Percentiles rank a stretch among this genome's conserved stretches.
Evolutionary conservation across 1,284 basidiomycete genomes (phyloP).

Genomic region (Cryptococcus jaspeensis): DNA sequence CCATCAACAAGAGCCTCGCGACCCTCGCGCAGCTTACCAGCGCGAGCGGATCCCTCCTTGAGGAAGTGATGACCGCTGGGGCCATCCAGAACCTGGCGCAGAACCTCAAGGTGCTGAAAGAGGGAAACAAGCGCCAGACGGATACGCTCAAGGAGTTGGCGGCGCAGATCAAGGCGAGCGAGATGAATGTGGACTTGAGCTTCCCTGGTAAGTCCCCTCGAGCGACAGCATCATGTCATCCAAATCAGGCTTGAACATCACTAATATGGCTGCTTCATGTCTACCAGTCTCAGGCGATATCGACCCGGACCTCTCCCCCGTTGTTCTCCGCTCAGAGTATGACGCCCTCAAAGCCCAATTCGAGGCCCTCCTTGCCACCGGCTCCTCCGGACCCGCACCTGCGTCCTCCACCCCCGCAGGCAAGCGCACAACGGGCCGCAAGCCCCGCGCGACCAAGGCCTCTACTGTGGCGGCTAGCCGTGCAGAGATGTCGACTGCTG

Average conservation of each 20-base stretch:
- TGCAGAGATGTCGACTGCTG: neutral
- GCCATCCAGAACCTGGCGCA: constrained; percentile 32
- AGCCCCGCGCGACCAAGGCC: neutral
- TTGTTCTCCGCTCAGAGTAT: constrained; percentile 36
- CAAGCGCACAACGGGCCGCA: neutral
- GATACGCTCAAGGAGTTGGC: constrained; percentile 34
- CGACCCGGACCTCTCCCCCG: constrained; percentile 25
- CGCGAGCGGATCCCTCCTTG: constrained; percentile 26
- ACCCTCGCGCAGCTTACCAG: constrained; percentile 25
- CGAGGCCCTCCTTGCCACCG: constrained; percentile 30
- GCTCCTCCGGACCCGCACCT: neutral
- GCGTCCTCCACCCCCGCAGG: neutral
- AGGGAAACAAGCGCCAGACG: constrained; percentile 33
- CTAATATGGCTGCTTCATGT: neutral
- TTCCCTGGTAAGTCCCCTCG: constrained; percentile 1
- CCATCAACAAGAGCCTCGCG: constrained; percentile 11
- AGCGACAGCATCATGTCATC: neutral
- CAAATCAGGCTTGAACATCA: neutral
- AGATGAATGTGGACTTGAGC: constrained; percentile 2
- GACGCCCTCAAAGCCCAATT: constrained; percentile 40
- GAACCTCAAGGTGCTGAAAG: constrained; percentile 31
- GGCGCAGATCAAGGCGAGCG: constrained; percentile 12
- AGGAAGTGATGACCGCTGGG: constrained; percentile 30
- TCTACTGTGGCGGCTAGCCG: neutral
- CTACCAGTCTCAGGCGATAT: constrained; percentile 6